phyloP scores from a whole-genome alignment of 352 stramenopile genomes.

The Globisporangium cederbergense region DNA sequence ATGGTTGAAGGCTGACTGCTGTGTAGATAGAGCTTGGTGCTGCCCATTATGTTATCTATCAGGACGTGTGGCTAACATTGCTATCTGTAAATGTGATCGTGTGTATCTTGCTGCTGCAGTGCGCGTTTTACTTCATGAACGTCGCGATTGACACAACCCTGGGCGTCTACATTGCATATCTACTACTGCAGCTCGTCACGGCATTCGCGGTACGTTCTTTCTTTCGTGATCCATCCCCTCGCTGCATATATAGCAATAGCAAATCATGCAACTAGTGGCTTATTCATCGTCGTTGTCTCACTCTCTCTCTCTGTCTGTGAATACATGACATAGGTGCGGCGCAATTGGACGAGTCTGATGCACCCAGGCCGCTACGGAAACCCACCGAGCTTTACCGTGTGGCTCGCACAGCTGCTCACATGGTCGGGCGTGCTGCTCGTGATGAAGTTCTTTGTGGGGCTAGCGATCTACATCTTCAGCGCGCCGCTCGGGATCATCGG shows the following conservation, averaged over 20 bases:
- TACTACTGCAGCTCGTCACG: slow-evolving; percentile 63
- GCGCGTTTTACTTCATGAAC: slow-evolving; percentile 87
- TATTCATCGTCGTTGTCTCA: no score
- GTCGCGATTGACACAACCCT: slow-evolving; percentile 82
- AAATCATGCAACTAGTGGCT: no score
- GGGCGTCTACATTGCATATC: slow-evolving; percentile 78
- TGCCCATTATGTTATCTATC: background rate
- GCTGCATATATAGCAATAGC: no score
- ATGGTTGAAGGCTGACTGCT: background rate
- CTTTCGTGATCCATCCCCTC: background rate
- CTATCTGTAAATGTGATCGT: slow-evolving; percentile 1
- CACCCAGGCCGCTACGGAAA: slow-evolving; percentile 66
- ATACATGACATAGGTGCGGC: slow-evolving; percentile 29
- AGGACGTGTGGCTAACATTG: background rate
- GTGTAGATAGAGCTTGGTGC: background rate
- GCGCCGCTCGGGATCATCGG: slow-evolving; percentile 55
- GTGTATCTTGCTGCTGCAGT: slow-evolving; percentile 26
- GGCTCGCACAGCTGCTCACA: slow-evolving; percentile 56
- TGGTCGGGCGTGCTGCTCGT: slow-evolving; percentile 61
- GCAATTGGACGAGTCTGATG: slow-evolving; percentile 57
- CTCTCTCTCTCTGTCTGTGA: background rate
- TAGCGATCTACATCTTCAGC: slow-evolving; percentile 61
- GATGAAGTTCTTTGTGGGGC: slow-evolving; percentile 70
- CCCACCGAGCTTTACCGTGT: slow-evolving; percentile 61
- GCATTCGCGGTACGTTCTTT: slow-evolving; percentile 39